These are phyloP conservation scores for Daldinia sp. DNA, from an alignment of 2,329 filamentous ascomycete species.

Conservation along the genomic window DNA sequence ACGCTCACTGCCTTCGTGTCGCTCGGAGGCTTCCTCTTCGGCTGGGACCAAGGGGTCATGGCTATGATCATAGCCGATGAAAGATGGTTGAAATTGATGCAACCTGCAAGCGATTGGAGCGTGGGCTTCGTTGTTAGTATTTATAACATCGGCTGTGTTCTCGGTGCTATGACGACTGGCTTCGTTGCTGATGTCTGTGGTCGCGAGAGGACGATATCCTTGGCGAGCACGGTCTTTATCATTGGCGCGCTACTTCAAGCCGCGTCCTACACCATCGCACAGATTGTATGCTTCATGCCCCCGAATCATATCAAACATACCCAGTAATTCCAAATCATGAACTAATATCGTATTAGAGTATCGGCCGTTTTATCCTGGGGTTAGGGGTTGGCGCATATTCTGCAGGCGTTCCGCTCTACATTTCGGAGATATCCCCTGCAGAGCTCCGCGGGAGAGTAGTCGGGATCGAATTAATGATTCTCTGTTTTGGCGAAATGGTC, in stretches of 20 bases:
- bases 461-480: slow-evolving; percentile 46
- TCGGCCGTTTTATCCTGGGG: slow-evolving; percentile 42
- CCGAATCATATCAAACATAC: background rate
- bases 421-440: slow-evolving; percentile 46
- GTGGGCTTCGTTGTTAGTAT: slow-evolving; percentile 46
- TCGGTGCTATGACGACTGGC: slow-evolving; percentile 44
- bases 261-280: slow-evolving; percentile 39
- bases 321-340: background rate
- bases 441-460: slow-evolving; percentile 43
- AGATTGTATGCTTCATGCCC: slow-evolving; percentile 37
- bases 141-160: slow-evolving; percentile 45
- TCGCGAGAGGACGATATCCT: slow-evolving; percentile 44
- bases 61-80: slow-evolving; percentile 47
- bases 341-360: slow-evolving; percentile 25
- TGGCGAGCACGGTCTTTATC: slow-evolving; percentile 44
- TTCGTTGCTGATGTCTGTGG: slow-evolving; percentile 43
- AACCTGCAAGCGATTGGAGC: slow-evolving; percentile 43
- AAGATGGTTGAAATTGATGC: slow-evolving; percentile 44
- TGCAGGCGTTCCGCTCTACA: slow-evolving; percentile 46
- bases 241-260: slow-evolving; percentile 40
- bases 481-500: slow-evolving; percentile 46
- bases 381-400: slow-evolving; percentile 45
- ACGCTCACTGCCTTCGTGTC: slow-evolving; percentile 44
- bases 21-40: slow-evolving; percentile 45
- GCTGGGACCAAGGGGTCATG: slow-evolving; percentile 47